Evolutionary conservation across 2,329 filamentous ascomycete genomes (phyloP).

Genomic region (Apiospora marii): DNA sequence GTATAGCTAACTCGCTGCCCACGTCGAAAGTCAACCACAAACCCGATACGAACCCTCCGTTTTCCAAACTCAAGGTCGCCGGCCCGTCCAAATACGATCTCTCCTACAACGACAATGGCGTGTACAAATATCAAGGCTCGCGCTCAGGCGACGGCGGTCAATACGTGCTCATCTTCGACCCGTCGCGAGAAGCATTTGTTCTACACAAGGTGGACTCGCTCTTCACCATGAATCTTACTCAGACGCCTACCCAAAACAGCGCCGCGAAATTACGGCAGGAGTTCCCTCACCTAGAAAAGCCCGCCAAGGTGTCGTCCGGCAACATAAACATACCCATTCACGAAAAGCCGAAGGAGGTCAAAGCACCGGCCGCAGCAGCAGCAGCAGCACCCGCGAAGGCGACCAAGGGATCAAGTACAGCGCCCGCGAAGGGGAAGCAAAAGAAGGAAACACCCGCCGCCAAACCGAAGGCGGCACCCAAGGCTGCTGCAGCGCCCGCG

Average conservation of each 20-base stretch:
- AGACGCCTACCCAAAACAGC: slow-evolving; percentile 71
- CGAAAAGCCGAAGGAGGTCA: slow-evolving; percentile 33
- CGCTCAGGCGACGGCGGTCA: slow-evolving; percentile 63
- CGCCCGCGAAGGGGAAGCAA: slow-evolving; percentile 21
- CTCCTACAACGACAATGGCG: slow-evolving; percentile 60
- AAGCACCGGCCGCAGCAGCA: not conserved
- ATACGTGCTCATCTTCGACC: slow-evolving; percentile 79
- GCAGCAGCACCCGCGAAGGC: slow-evolving; percentile 2
- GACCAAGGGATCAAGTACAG: not conserved
- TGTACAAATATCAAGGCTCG: slow-evolving; percentile 68
- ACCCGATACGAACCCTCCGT: slow-evolving; percentile 58
- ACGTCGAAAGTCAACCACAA: slow-evolving; percentile 67
- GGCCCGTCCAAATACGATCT: slow-evolving; percentile 61
- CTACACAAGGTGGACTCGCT: slow-evolving; percentile 83
- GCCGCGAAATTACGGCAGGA: slow-evolving; percentile 69
- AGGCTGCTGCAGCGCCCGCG: slow-evolving; percentile 24
- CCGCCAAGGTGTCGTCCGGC: slow-evolving; percentile 22
- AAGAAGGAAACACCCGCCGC: slow-evolving; percentile 22
- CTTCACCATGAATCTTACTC: slow-evolving; percentile 86
- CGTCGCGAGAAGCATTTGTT: slow-evolving; percentile 76
- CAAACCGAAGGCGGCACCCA: slow-evolving; percentile 4
- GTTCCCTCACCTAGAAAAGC: slow-evolving; percentile 68
- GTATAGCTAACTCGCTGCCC: not conserved
- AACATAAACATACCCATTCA: slow-evolving; percentile 31
- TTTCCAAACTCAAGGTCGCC: slow-evolving; percentile 60